Evolutionary conservation across 2,329 filamentous ascomycete genomes (phyloP).

Genomic region (Oidium heveae): DNA sequence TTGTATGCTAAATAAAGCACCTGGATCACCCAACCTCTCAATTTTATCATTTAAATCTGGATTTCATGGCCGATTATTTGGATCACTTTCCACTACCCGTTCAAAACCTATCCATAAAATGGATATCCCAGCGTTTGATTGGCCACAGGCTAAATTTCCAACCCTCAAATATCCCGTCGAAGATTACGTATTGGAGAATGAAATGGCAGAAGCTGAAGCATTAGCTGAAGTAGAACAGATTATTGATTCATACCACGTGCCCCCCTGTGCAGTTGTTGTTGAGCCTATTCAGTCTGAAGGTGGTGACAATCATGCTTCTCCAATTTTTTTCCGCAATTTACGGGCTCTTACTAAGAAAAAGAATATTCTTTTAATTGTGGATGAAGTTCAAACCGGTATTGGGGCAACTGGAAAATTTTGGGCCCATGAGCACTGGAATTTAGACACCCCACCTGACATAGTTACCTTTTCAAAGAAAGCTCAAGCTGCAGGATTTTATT

Average conservation of each 20-base stretch:
- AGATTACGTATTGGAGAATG: conserved; percentile 42
- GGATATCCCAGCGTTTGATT: conserved; percentile 71
- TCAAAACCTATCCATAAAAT: conserved; percentile 70
- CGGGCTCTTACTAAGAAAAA: conserved; percentile 45
- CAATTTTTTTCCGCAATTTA: conserved; percentile 53
- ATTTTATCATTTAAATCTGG: conserved; percentile 56
- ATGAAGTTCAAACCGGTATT: conserved; percentile 65
- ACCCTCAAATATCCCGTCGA: conserved; percentile 51
- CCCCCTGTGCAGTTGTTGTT: conserved; percentile 47
- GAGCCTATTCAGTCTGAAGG: conserved; percentile 69
- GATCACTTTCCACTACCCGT: conserved; percentile 52
- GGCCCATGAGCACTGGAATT: conserved; percentile 67
- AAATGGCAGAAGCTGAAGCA: conserved; percentile 44
- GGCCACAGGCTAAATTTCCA: conserved; percentile 69
- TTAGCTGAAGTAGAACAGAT: conserved; percentile 48
- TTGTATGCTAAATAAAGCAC: conserved; percentile 45
- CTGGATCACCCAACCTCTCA: conserved; percentile 48
- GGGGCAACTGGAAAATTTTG: conserved; percentile 74
- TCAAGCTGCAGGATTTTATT: conserved; percentile 67
- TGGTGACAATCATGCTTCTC: conserved; percentile 61
- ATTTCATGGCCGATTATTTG: conserved; percentile 65
- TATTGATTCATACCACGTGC: conserved; percentile 39
- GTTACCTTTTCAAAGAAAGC: conserved; percentile 81
- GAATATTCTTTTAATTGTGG: conserved; percentile 51
- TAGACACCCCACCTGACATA: conserved; percentile 49